Evolutionary conservation across 306 rosid species (phyloP).

Genomic region (Prunus davidiana): DNA sequence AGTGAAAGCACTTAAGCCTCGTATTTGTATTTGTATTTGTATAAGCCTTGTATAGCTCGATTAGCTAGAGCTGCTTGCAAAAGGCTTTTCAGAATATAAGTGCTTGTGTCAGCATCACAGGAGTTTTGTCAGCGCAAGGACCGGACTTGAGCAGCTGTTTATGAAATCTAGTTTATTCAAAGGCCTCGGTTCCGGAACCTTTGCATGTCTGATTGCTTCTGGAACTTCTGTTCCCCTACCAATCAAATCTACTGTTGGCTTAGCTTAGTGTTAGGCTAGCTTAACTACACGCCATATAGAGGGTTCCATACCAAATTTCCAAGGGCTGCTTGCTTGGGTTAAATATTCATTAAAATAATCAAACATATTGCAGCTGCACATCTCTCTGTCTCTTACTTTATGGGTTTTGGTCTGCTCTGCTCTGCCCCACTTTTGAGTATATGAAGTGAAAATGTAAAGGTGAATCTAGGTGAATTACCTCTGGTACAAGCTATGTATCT

Average conservation of each 20-base stretch:
- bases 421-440: neutral
- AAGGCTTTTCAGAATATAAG: neutral
- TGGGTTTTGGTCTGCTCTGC: neutral
- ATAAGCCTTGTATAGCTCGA: no score
- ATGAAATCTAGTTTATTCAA: slow-evolving; percentile 32
- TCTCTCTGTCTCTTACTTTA: neutral
- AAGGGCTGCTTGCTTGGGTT: neutral
- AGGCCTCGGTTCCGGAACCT: slow-evolving; percentile 49
- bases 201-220: slow-evolving; percentile 1
- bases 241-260: no score
- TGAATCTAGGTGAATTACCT: neutral
- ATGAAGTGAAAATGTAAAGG: neutral
- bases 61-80: no score
- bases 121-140: slow-evolving; percentile 27
- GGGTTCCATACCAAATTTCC: neutral
- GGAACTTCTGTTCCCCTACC: no score
- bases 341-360: neutral
- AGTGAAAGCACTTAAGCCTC: neutral
- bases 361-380: neutral
- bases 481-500: neutral
- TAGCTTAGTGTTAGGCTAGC: no score
- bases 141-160: slow-evolving; percentile 43
- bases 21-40: no score
- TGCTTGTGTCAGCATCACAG: slow-evolving; percentile 26
- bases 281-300: neutral